Percentiles rank a stretch among this genome's conserved stretches.
Conservation (phyloP, 2,329 filamentous ascomycete species). For the Mollisia scopiformis region DNA sequence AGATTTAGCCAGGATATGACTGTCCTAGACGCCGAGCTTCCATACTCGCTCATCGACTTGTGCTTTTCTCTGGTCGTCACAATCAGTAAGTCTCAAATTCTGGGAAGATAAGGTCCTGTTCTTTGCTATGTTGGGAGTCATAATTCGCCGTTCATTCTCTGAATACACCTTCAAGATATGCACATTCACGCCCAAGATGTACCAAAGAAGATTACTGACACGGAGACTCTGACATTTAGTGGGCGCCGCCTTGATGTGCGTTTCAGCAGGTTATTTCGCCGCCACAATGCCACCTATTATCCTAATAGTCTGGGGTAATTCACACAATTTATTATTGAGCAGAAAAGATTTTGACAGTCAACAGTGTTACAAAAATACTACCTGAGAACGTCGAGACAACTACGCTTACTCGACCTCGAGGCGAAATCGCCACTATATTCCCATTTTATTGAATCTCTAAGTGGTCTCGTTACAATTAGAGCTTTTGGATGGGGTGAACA, state of each 20-base stretch:
- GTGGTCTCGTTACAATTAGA: slow-evolving; percentile 48
- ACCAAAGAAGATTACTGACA: no score
- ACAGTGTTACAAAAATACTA: slow-evolving; percentile 43
- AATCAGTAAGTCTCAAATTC: slow-evolving; percentile 15
- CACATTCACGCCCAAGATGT: no score
- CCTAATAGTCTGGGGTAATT: slow-evolving; percentile 26
- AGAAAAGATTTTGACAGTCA: not conserved
- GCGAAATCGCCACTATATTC: slow-evolving; percentile 48
- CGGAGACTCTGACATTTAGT: no score
- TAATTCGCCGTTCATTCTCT: no score
- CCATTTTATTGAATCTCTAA: slow-evolving; percentile 49
- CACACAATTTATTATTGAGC: not conserved
- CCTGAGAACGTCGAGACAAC: slow-evolving; percentile 51
- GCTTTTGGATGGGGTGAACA: slow-evolving; percentile 24
- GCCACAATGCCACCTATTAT: slow-evolving; percentile 45
- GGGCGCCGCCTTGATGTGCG: slow-evolving; percentile 38
- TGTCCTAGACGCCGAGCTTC: slow-evolving; percentile 31
- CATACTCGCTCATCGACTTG: slow-evolving; percentile 21
- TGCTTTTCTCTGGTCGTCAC: slow-evolving; percentile 39
- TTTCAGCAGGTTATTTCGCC: slow-evolving; percentile 42
- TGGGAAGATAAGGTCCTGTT: no score
- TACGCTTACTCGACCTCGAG: slow-evolving; percentile 53
- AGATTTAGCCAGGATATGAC: slow-evolving; percentile 31
- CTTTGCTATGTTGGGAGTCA: no score
- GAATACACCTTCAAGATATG: no score